A percentile compares a stretch with the other conserved stretches of the same genome.
Conservation (phyloP, 2,329 filamentous ascomycete species). For the Thelonectria blattea region DNA sequence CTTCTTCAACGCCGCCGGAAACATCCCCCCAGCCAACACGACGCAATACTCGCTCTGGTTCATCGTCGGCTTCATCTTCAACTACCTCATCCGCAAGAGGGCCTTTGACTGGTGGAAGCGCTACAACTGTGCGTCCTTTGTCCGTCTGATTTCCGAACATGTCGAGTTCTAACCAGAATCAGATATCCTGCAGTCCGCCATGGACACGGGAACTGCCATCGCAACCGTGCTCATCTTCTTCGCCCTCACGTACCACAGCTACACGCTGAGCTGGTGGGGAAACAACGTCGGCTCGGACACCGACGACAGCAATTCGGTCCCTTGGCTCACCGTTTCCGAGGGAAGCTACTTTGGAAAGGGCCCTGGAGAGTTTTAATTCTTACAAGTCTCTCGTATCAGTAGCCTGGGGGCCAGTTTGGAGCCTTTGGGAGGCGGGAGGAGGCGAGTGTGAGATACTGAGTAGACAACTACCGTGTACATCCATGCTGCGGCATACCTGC, state of each 20-base stretch:
- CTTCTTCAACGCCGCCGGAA: constrained; percentile 20
- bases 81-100: constrained; percentile 14
- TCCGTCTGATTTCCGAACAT: not conserved
- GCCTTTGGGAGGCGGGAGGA: too few species aligned
- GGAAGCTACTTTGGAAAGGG: constrained; percentile 11
- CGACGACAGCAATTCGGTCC: constrained; percentile 14
- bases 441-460: too few species aligned
- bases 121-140: constrained; percentile 6
- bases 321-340: constrained; percentile 14
- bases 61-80: constrained; percentile 17
- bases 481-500: too few species aligned
- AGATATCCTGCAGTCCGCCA: constrained; percentile 12
- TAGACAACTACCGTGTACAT: too few species aligned
- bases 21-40: constrained; percentile 16
- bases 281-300: constrained; percentile 15
- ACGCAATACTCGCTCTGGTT: constrained; percentile 22
- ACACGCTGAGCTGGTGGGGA: constrained; percentile 19
- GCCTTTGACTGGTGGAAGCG: constrained; percentile 21
- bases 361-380: constrained; percentile 5
- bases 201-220: constrained; percentile 19
- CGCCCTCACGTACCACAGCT: constrained; percentile 10
- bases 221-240: constrained; percentile 17
- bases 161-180: not conserved
- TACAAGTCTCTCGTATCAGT: too few species aligned
- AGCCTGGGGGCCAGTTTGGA: too few species aligned